Base-by-base conservation (phyloP, 345 rosid genomes). In the Dovyalis caffra region DNA sequence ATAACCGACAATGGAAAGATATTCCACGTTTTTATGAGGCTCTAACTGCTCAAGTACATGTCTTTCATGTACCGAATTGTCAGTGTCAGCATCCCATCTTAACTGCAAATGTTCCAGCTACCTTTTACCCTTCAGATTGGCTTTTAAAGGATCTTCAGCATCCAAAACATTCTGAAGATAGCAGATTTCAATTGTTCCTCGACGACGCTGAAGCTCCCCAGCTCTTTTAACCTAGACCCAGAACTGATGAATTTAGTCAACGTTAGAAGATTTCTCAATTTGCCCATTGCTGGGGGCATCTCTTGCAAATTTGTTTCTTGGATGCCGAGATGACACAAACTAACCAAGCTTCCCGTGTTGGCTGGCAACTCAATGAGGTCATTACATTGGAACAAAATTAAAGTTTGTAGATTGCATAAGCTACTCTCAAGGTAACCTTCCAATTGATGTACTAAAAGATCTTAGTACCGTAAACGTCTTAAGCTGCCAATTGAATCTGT, bases 91-190 rank as follows among this genome's bases (percentile, higher is more conserved):
- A 10, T 20, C 35, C 70, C 70, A 67, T 37, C 28, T 25, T 1
- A 37, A 67, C 21, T 67, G 3, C 53, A n/a, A n/a, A 3, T 20
- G 7, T 5, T 65, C 4, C 14, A 65, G 47, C 3, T 5, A 10
- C 1, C 3, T 65, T 29, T 67, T 67, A 11, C 31, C 31, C 7
- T 40, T 67, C 20, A 67, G 8, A 43, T 67, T 38, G 31, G 53
- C 56, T 26, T 26, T 25, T 25, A 37, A 25, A 8, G 49, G 9
- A 31, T 67, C 70, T 67, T 37, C 18, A 1, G 31, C 16, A 26
- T 67, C 33, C 32, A 25, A n/a, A 37, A 67, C 31, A 40, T 38
- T 43, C 38, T 67, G 53, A 67, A 38, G 70, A 67, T 67, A 38
- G 20, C 33, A 21, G 12, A 25, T 37, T 9, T 9, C 29, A 37